Percentiles rank a stretch among this genome's conserved stretches.
Evolutionary conservation across 805 yeast genomes (phyloP).

Genomic region (Lachancea sp.): DNA sequence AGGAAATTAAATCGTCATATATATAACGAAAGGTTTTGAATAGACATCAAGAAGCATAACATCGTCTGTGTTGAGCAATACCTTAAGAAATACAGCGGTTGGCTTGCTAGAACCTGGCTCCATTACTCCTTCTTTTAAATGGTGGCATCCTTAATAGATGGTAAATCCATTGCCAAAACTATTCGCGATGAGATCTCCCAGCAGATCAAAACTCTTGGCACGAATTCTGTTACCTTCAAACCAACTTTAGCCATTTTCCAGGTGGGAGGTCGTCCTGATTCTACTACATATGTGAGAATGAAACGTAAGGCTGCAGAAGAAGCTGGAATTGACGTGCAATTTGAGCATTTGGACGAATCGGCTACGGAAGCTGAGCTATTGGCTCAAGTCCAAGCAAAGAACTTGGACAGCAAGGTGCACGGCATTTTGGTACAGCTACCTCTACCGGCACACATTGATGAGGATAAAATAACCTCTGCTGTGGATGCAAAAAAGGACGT

Average conservation of each 20-base stretch:
- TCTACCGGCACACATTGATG: slow-evolving; percentile 72
- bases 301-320: slow-evolving; percentile 85
- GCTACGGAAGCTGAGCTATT: slow-evolving; percentile 57
- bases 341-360: slow-evolving; percentile 57
- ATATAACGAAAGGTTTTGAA: not conserved
- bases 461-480: slow-evolving; percentile 69
- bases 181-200: slow-evolving; percentile 47
- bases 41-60: too few species aligned
- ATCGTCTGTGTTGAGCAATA: too few species aligned
- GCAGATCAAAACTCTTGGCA: slow-evolving; percentile 43
- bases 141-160: slow-evolving; percentile 42
- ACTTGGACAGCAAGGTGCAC: slow-evolving; percentile 69
- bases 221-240: slow-evolving; percentile 44
- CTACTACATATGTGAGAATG: slow-evolving; percentile 85
- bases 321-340: slow-evolving; percentile 65
- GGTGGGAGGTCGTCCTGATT: slow-evolving; percentile 86
- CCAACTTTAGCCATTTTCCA: slow-evolving; percentile 82
- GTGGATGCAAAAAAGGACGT: slow-evolving; percentile 85
- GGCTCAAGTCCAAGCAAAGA: slow-evolving; percentile 53
- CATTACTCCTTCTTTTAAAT: slow-evolving; percentile 2
- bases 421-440: slow-evolving; percentile 91
- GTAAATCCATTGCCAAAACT: slow-evolving; percentile 48
- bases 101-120: not conserved
- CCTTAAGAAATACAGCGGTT: not conserved
- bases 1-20: not conserved